A percentile compares a stretch with the other conserved stretches of the same genome.
Conservation (phyloP, 768 basidiomycete genomes). For the Lactifluus rugatus region DNA sequence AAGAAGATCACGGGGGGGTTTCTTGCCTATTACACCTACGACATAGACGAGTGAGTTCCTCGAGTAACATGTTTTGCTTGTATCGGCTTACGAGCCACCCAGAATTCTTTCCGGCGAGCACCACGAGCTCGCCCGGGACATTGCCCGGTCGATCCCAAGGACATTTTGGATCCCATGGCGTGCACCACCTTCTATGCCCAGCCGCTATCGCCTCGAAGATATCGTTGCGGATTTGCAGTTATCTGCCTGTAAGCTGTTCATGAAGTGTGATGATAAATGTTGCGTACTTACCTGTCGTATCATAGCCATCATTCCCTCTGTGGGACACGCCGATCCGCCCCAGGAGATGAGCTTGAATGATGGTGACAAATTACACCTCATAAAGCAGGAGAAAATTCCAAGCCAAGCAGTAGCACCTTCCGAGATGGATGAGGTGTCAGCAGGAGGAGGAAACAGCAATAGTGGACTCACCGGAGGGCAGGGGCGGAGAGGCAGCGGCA, state of each 20-base stretch:
- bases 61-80: neutral
- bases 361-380: too few species aligned
- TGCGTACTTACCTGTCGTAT: neutral
- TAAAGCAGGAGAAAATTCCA: too few species aligned
- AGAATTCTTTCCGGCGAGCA: neutral
- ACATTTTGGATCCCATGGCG: neutral
- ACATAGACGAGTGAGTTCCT: neutral
- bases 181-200: neutral
- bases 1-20: neutral
- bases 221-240: neutral
- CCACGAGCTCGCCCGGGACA: neutral
- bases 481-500: too few species aligned
- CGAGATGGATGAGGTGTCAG: too few species aligned
- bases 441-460: too few species aligned
- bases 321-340: neutral
- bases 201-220: neutral
- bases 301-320: neutral
- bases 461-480: too few species aligned
- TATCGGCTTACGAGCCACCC: neutral
- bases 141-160: neutral
- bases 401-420: too few species aligned
- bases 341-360: too few species aligned
- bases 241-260: neutral
- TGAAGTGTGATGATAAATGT: neutral
- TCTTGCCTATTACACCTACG: neutral